Conservation (phyloP, 129 eudicot genomes). For the Tanacetum coccineum region DNA sequence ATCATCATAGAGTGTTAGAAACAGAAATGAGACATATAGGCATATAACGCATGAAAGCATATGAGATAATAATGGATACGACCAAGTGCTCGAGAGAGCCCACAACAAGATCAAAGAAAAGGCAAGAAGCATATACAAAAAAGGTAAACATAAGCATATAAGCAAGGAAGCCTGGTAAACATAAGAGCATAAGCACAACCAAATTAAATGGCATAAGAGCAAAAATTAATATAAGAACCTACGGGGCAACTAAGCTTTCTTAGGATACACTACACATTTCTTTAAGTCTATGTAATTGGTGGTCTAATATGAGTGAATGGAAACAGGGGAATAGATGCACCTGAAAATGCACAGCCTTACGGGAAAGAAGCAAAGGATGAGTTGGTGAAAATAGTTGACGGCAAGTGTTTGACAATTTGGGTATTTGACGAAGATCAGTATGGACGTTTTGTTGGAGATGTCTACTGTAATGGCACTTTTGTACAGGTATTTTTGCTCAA, state of each 20-base stretch:
- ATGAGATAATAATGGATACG: no score
- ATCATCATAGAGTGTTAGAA: no score
- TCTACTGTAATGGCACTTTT: constrained; percentile 75
- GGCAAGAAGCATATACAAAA: no score
- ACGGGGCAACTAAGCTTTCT: neutral
- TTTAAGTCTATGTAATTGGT: neutral
- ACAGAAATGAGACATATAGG: no score
- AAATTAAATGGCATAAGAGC: no score
- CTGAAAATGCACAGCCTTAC: constrained; percentile 68
- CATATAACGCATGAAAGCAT: no score
- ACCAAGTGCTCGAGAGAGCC: no score
- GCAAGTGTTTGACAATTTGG: constrained; percentile 44
- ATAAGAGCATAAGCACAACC: no score
- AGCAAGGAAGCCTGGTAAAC: no score
- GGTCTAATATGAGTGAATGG: constrained; percentile 9
- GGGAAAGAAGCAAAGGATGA: constrained; percentile 82
- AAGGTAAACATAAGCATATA: no score
- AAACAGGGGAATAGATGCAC: constrained; percentile 89
- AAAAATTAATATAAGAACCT: neutral
- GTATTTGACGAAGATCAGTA: constrained; percentile 59
- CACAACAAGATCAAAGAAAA: no score
- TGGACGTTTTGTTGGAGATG: constrained; percentile 70
- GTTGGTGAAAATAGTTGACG: constrained; percentile 45
- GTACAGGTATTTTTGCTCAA: constrained; percentile 52
- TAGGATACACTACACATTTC: neutral